Percentiles rank a stretch among this genome's conserved stretches.
These are phyloP conservation scores for Colletotrichum sp. DNA, from an alignment of 2,329 filamentous ascomycete genomes.

Conservation along the genomic window DNA sequence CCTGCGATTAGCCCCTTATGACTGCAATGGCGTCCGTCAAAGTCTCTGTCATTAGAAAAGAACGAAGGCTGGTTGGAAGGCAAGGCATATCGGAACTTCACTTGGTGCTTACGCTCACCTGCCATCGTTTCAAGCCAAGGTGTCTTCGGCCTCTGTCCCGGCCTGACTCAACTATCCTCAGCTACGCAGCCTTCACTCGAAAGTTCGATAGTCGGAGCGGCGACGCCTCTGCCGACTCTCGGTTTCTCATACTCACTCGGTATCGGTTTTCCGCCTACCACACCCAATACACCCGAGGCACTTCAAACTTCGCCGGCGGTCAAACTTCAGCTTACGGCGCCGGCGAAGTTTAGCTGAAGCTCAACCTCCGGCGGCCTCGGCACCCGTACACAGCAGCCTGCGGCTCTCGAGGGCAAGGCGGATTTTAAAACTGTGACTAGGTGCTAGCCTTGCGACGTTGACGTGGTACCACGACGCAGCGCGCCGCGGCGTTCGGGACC, in stretches of 20 bases:
- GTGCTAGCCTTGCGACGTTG: neutral
- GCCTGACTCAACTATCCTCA: neutral
- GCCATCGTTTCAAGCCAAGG: accelerated
- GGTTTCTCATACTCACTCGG: neutral
- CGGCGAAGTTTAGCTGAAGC: neutral
- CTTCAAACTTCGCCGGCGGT: neutral
- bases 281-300: neutral
- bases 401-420: neutral
- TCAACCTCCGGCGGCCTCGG: neutral
- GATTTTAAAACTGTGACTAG: neutral
- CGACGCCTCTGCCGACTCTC: neutral
- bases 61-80: accelerated
- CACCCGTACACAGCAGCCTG: neutral
- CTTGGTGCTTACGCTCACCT: neutral
- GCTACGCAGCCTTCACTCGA: accelerated
- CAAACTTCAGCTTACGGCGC: neutral
- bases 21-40: too few species aligned
- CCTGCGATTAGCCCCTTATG: accelerated
- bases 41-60: too few species aligned
- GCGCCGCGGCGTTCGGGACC: neutral
- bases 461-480: neutral
- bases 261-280: neutral
- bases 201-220: neutral
- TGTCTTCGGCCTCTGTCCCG: neutral
- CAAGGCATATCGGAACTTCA: too few species aligned